Percentiles rank a stretch among this genome's conserved stretches.
phyloP scores from a whole-genome alignment of 2,329 filamentous ascomycete genomes.

The Diaporthe citriasiana region DNA sequence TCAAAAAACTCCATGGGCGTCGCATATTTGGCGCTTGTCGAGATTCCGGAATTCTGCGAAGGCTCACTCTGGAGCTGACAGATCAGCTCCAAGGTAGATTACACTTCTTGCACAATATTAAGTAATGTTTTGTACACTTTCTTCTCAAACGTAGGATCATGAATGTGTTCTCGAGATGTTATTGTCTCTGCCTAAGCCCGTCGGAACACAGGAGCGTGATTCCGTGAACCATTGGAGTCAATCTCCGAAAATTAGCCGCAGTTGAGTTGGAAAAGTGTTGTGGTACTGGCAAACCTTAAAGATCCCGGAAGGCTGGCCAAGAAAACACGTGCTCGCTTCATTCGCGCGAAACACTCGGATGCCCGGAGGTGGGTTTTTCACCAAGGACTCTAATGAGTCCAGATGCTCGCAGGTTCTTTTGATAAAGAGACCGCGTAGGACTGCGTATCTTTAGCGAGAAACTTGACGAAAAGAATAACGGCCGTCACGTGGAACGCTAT shows the following conservation, averaged over 20 bases:
- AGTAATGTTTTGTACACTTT: slow-evolving; percentile 25
- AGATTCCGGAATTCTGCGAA: neutral
- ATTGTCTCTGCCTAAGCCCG: neutral
- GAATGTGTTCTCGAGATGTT: neutral
- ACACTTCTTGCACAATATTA: slow-evolving; percentile 16
- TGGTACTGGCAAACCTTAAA: neutral
- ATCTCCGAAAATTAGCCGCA: neutral
- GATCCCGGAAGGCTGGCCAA: neutral
- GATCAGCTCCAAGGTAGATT: neutral
- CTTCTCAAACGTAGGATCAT: no score
- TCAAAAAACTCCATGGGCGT: neutral
- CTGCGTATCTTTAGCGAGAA: no score
- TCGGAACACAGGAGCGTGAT: neutral
- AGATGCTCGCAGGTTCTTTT: no score
- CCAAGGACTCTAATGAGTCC: no score
- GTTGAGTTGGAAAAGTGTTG: neutral
- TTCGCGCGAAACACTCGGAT: slow-evolving; percentile 1
- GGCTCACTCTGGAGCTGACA: neutral
- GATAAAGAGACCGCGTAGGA: no score
- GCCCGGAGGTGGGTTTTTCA: neutral
- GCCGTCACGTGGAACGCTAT: neutral
- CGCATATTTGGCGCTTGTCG: neutral
- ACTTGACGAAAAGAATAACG: no score
- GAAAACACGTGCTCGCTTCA: slow-evolving; percentile 9
- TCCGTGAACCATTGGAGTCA: no score